Percentiles rank a stretch among this genome's conserved stretches.
These are phyloP conservation scores for Leccinum boreale DNA, from an alignment of 768 basidiomycete genomes.

Conservation along the genomic window DNA sequence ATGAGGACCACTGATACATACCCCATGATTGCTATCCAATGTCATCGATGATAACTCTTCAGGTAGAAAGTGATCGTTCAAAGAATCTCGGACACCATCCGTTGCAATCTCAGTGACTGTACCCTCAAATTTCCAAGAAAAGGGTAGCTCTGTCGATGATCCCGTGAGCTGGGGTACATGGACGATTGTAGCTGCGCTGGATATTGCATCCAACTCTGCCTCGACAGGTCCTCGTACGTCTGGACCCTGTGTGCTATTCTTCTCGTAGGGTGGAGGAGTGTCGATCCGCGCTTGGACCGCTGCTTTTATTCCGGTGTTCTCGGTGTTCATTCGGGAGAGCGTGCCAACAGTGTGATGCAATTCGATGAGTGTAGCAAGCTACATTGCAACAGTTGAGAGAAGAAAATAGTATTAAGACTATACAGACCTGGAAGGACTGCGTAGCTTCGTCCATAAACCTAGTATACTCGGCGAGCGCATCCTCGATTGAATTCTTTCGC, in stretches of 20 bases:
- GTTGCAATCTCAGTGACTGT: conserved; percentile 21
- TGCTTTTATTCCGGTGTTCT: background rate
- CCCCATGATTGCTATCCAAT: conserved; percentile 34
- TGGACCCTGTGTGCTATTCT: background rate
- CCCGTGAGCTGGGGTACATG: background rate
- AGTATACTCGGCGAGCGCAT: conserved; percentile 34
- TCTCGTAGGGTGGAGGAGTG: conserved; percentile 22
- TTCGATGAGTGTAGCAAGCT: conserved; percentile 48
- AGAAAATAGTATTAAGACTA: background rate
- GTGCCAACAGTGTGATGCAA: conserved; percentile 41
- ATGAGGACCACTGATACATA: conserved; percentile 9
- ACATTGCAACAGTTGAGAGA: background rate
- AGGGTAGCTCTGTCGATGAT: background rate
- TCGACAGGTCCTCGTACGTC: background rate
- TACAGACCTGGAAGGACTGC: conserved; percentile 43
- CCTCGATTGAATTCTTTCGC: conserved; percentile 40
- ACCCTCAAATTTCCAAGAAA: conserved; percentile 1
- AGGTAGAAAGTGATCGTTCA: conserved; percentile 22
- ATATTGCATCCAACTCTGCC: background rate
- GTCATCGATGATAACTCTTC: conserved; percentile 19
- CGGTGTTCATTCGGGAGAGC: conserved; percentile 7
- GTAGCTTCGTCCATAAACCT: conserved; percentile 41
- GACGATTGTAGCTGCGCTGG: background rate
- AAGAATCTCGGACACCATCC: conserved; percentile 8
- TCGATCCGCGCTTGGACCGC: background rate